These are phyloP conservation scores for Pleurotus ostreatus DNA, from an alignment of 768 basidiomycete species.

Conservation along the genomic window DNA sequence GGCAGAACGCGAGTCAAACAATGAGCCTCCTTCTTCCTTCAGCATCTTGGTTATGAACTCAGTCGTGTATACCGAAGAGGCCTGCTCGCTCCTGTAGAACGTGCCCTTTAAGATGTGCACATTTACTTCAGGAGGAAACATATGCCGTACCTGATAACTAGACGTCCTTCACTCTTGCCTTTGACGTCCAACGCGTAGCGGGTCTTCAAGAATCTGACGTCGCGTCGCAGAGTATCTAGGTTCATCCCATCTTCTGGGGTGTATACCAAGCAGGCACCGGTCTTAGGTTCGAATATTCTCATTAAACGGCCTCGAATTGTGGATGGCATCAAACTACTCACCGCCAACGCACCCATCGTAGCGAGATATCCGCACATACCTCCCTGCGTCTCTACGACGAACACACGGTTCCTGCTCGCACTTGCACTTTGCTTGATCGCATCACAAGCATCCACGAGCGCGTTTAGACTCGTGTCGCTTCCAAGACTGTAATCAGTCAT, in stretches of 20 bases:
- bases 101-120: background rate
- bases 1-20: conserved; percentile 96
- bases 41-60: conserved; percentile 91
- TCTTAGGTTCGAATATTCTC: conserved; percentile 34
- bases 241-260: conserved; percentile 89
- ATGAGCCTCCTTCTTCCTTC: conserved; percentile 85
- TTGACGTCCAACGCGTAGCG: conserved; percentile 83
- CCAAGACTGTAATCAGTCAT: conserved; percentile 95
- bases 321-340: conserved; percentile 34
- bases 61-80: conserved; percentile 88
- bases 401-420: conserved; percentile 93
- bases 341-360: conserved; percentile 92
- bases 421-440: conserved; percentile 98
- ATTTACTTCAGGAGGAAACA: conserved; percentile 4
- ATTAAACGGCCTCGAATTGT: no score
- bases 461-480: conserved; percentile 96
- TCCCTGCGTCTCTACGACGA: conserved; percentile 97
- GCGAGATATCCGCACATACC: conserved; percentile 96
- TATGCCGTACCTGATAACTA: conserved; percentile 75
- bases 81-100: conserved; percentile 67
- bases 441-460: conserved; percentile 95
- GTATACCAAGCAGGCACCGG: conserved; percentile 90
- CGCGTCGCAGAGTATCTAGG: conserved; percentile 74
- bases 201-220: conserved; percentile 85
- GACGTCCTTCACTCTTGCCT: conserved; percentile 89